Evolutionary conservation across 2,329 filamentous ascomycete species (phyloP).

Genomic region (Trichoderma afroharzianum): DNA sequence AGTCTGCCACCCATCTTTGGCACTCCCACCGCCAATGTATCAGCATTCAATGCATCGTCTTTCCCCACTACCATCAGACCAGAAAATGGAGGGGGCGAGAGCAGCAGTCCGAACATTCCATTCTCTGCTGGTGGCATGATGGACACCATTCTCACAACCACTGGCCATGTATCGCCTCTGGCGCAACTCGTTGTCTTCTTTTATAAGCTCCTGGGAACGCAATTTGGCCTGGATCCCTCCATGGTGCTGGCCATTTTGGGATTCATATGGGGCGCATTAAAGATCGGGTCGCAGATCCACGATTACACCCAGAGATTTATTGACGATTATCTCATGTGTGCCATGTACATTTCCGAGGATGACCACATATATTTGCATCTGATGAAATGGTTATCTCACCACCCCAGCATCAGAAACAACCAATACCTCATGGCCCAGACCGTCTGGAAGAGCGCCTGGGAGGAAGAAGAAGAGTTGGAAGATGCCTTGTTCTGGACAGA

Average conservation of each 20-base stretch:
- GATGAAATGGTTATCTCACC: slow-evolving; percentile 55
- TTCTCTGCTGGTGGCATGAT: slow-evolving; percentile 33
- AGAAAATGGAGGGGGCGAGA: neutral
- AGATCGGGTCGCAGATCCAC: slow-evolving; percentile 35
- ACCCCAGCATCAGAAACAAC: slow-evolving; percentile 49
- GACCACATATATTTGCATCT: slow-evolving; percentile 58
- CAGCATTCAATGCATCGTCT: slow-evolving; percentile 21
- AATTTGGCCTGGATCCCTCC: slow-evolving; percentile 48
- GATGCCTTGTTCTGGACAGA: slow-evolving; percentile 34
- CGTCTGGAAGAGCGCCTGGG: slow-evolving; percentile 52
- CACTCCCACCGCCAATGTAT: slow-evolving; percentile 21
- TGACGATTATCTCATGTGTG: slow-evolving; percentile 46
- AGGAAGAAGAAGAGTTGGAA: slow-evolving; percentile 48
- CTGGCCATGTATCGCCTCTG: slow-evolving; percentile 42
- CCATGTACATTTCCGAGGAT: slow-evolving; percentile 49
- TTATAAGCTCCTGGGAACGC: slow-evolving; percentile 42
- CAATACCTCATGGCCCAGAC: slow-evolving; percentile 55
- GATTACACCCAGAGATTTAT: slow-evolving; percentile 35
- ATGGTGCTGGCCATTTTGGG: slow-evolving; percentile 44
- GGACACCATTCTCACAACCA: slow-evolving; percentile 44
- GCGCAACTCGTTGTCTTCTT: slow-evolving; percentile 42
- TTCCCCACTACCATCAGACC: neutral
- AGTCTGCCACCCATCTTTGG: slow-evolving; percentile 29
- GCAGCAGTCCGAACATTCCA: neutral
- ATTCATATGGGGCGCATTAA: slow-evolving; percentile 45